These are phyloP conservation scores for Butyriboletus loyo DNA, from an alignment of 768 basidiomycete genomes.

Conservation along the genomic window DNA sequence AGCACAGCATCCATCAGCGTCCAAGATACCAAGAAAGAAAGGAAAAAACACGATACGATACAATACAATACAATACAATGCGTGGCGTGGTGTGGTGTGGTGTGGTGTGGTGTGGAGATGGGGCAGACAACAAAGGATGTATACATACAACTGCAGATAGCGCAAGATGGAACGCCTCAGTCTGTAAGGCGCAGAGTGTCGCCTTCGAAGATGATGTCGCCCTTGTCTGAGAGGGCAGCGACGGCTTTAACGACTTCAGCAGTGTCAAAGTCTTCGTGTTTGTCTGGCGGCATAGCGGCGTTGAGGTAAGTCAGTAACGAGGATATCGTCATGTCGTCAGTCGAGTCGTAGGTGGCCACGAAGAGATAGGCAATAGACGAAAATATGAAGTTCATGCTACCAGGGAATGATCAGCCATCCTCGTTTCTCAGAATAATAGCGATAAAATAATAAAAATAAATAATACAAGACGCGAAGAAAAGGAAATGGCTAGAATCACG, in stretches of 20 bases:
- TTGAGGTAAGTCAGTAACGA: constrained; percentile 70
- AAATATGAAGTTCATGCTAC: constrained; percentile 57
- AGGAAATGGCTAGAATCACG: constrained; percentile 21
- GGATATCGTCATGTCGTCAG: constrained; percentile 70
- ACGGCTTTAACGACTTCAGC: constrained; percentile 59
- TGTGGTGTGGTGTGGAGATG: too few species aligned
- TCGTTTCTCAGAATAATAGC: constrained; percentile 1
- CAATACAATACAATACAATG: constrained; percentile 16
- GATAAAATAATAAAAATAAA: constrained; percentile 2
- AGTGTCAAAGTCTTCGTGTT: constrained; percentile 81
- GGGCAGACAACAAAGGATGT: not conserved
- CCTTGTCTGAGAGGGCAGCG: constrained; percentile 44
- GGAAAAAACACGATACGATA: constrained; percentile 12
- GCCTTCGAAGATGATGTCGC: constrained; percentile 49
- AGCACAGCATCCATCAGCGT: constrained; percentile 11
- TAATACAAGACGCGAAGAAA: not conserved
- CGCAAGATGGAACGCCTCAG: constrained; percentile 5
- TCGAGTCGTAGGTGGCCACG: constrained; percentile 59
- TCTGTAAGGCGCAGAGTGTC: constrained; percentile 37
- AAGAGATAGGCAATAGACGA: constrained; percentile 64
- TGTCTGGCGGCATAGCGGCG: constrained; percentile 71
- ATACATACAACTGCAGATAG: not conserved
- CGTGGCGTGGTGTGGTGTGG: not conserved
- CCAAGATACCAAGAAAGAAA: constrained; percentile 25
- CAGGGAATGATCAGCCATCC: constrained; percentile 7